phyloP scores from a whole-genome alignment of 2,329 filamentous ascomycete genomes.

The Fusarium dlaminii region DNA sequence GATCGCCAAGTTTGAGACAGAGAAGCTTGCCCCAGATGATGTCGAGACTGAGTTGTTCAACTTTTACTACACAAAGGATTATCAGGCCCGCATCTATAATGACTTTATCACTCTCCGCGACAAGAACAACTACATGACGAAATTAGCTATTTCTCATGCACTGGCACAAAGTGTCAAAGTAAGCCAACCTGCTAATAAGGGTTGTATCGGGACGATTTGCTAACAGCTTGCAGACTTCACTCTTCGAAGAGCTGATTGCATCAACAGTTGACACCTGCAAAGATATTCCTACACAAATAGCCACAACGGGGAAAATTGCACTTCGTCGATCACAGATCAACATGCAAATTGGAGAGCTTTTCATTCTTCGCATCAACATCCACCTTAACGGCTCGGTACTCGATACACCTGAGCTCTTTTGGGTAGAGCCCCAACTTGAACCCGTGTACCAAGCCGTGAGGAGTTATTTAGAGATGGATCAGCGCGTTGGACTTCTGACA shows the following conservation, averaged over 20 bases:
- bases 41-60: constrained; percentile 98
- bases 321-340: constrained; percentile 92
- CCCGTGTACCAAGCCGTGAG: constrained; percentile 95
- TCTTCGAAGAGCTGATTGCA: constrained; percentile 95
- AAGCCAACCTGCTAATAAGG: constrained; percentile 7
- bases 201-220: not conserved
- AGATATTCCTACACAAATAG: constrained; percentile 92
- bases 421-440: constrained; percentile 96
- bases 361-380: constrained; percentile 97
- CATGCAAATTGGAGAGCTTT: constrained; percentile 99
- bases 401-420: constrained; percentile 97
- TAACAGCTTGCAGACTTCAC: constrained; percentile 72
- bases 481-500: constrained; percentile 87
- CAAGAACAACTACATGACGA: constrained; percentile 97
- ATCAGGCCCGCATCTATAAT: constrained; percentile 98
- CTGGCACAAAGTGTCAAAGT: constrained; percentile 95
- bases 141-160: constrained; percentile 94
- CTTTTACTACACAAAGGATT: constrained; percentile 98
- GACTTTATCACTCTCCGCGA: constrained; percentile 97
- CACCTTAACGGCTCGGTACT: constrained; percentile 97
- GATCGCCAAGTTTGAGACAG: constrained; percentile 90
- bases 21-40: constrained; percentile 87
- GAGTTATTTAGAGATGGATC: constrained; percentile 98
- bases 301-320: constrained; percentile 89
- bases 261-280: constrained; percentile 94